Percentiles rank a stretch among this genome's conserved stretches.
phyloP scores from a whole-genome alignment of 176 grass and related monocot genomes.

The Zoysia pacifica region DNA sequence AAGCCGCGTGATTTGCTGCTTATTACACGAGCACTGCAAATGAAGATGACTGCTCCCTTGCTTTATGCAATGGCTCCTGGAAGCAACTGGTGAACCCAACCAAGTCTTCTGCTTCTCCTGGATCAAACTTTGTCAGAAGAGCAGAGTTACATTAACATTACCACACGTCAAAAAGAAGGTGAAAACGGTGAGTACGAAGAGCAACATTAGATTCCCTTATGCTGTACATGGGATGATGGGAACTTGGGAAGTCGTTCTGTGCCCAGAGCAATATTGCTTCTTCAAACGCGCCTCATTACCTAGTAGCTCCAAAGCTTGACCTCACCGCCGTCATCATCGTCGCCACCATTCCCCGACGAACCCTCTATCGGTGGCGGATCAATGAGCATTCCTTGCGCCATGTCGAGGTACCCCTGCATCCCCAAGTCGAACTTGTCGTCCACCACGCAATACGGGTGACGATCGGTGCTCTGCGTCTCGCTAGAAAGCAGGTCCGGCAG shows the following conservation, averaged over 20 bases:
- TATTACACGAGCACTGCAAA: constrained; percentile 12
- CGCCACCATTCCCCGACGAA: constrained; percentile 17
- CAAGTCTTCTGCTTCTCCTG: constrained; percentile 48
- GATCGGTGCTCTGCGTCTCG: background rate
- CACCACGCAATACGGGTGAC: constrained; percentile 11
- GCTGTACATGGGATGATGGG: constrained; percentile 31
- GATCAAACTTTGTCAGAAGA: constrained; percentile 48
- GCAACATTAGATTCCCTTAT: background rate
- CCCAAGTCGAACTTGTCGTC: constrained; percentile 71
- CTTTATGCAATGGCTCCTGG: background rate
- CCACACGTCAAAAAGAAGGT: background rate
- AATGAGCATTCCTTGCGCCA: constrained; percentile 91
- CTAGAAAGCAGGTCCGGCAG: background rate
- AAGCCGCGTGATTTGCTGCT: constrained; percentile 8
- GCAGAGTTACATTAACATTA: constrained; percentile 35
- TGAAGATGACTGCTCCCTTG: constrained; percentile 10
- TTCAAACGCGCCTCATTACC: background rate
- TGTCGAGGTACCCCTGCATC: constrained; percentile 88
- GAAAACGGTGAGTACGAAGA: background rate
- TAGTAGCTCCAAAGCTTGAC: constrained; percentile 72
- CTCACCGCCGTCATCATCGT: constrained; percentile 43
- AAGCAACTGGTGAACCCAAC: background rate
- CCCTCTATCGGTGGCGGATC: constrained; percentile 57
- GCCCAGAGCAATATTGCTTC: background rate
- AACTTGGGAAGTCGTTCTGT: background rate